A percentile compares a stretch with the other conserved stretches of the same genome.
Conservation (phyloP, 371 early-diverging fungal species). For the Coemansia sp. region DNA sequence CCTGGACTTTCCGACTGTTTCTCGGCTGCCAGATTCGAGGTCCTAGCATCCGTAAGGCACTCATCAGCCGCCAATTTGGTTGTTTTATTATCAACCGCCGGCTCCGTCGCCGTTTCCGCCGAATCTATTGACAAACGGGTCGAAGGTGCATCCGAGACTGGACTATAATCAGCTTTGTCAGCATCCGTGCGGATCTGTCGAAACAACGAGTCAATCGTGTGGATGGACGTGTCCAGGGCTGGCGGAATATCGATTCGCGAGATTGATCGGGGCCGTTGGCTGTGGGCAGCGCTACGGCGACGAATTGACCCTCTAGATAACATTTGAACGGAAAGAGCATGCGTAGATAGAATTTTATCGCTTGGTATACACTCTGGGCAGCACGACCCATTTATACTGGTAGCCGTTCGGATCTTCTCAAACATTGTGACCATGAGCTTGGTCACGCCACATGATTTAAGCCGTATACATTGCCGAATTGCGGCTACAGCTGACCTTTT, state of each 20-base stretch:
- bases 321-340: background rate
- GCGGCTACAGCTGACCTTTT: no score
- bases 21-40: no score
- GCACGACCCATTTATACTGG: no score
- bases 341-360: background rate
- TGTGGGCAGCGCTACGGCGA: background rate
- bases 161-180: background rate
- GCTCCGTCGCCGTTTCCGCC: background rate
- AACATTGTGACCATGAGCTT: no score
- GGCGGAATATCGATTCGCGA: constrained; percentile 10
- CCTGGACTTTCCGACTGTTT: no score
- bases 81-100: background rate
- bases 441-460: no score
- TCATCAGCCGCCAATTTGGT: background rate
- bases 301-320: background rate
- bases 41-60: no score
- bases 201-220: constrained; percentile 17
- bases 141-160: background rate
- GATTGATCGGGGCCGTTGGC: constrained; percentile 9
- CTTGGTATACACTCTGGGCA: no score
- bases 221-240: constrained; percentile 10
- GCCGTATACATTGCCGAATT: no score
- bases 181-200: background rate
- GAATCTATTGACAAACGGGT: constrained; percentile 2
- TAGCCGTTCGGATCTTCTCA: no score